phyloP scores from a whole-genome alignment of 2,329 filamentous ascomycete genomes.

The Thelonectria discophora region DNA sequence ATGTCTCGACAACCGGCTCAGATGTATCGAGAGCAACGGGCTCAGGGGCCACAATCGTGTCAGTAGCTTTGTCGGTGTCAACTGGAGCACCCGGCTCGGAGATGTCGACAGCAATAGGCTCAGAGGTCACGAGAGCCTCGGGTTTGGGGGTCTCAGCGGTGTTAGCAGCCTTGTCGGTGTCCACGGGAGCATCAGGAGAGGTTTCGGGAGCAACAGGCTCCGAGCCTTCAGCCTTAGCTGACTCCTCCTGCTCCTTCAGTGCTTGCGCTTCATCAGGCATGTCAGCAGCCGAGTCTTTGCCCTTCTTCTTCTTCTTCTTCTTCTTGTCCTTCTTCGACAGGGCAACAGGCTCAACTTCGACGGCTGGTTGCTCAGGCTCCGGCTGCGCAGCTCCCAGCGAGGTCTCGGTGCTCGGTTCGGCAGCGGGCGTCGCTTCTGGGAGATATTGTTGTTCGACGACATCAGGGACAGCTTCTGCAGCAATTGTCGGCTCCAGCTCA shows the following conservation, averaged over 20 bases:
- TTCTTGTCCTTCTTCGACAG: constrained; percentile 45
- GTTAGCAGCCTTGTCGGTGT: not conserved
- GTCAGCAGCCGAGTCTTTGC: constrained; percentile 6
- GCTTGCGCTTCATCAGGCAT: constrained; percentile 17
- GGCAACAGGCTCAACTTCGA: constrained; percentile 19
- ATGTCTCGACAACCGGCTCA: not conserved
- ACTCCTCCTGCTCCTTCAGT: constrained; percentile 21
- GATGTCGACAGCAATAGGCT: too few species aligned
- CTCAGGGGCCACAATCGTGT: too few species aligned
- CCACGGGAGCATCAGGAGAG: not conserved
- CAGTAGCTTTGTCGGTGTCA: too few species aligned
- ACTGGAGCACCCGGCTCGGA: too few species aligned
- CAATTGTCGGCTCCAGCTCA: not conserved
- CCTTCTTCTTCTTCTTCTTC: constrained; percentile 29
- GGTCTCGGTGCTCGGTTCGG: not conserved
- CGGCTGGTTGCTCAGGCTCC: constrained; percentile 16
- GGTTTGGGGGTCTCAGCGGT: not conserved
- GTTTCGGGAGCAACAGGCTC: not conserved
- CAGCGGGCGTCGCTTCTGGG: not conserved
- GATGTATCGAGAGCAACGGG: too few species aligned
- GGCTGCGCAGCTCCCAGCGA: not conserved
- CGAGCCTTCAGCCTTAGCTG: not conserved
- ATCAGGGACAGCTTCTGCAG: not conserved
- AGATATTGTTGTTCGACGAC: not conserved
- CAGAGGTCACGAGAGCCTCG: too few species aligned